phyloP scores from a whole-genome alignment of 208 protist species.

The Baffinella frigidus region DNA sequence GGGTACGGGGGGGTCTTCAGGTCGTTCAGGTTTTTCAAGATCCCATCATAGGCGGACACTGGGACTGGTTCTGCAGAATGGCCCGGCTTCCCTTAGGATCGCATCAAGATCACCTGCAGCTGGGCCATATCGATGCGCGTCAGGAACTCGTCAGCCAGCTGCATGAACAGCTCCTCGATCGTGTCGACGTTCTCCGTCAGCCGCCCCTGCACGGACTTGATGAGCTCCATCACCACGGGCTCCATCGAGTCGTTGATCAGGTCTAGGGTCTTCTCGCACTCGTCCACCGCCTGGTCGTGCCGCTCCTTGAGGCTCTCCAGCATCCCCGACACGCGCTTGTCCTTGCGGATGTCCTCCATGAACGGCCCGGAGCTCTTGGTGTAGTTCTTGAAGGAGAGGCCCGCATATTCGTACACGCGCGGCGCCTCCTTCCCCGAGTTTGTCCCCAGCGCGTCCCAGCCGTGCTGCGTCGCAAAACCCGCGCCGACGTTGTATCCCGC shows the following conservation, averaged over 20 bases:
- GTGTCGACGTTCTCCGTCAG: background rate
- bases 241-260: background rate
- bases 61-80: too few relatives aligned
- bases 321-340: background rate
- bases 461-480: background rate
- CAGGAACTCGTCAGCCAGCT: slow-evolving; percentile 10
- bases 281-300: background rate
- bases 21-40: too few relatives aligned
- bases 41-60: too few relatives aligned
- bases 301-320: slow-evolving; percentile 6
- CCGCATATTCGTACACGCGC: slow-evolving; percentile 1
- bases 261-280: background rate
- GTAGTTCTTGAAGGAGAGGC: background rate
- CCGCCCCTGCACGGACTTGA: background rate
- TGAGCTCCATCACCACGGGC: slow-evolving; percentile 12
- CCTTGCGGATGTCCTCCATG: background rate
- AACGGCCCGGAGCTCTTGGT: background rate
- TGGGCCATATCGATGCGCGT: slow-evolving; percentile 36
- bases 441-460: background rate
- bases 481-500: slow-evolving; percentile 9
- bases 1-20: too few relatives aligned
- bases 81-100: too few relatives aligned
- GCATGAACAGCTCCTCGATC: slow-evolving; percentile 25
- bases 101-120: too few relatives aligned
- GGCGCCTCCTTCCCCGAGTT: background rate